A percentile compares a stretch with the other conserved stretches of the same genome.
These are phyloP conservation scores for Laetiporus sulphureus DNA, from an alignment of 1,284 basidiomycete species.

Conservation along the genomic window DNA sequence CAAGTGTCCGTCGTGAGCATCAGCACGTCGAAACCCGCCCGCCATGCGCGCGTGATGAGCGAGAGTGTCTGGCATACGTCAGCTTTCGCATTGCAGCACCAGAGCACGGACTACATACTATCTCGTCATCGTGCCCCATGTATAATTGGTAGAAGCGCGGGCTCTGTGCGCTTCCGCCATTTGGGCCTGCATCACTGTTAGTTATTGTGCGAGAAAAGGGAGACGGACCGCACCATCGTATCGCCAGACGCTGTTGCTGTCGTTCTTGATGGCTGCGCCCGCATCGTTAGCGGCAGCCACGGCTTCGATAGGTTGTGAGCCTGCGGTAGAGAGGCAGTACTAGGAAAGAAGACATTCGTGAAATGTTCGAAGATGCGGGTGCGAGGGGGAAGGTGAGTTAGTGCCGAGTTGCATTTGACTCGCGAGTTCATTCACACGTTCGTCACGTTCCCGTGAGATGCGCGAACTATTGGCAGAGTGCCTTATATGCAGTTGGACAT, in stretches of 20 bases:
- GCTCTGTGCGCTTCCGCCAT: conserved; percentile 32
- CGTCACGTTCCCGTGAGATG: too few relatives aligned
- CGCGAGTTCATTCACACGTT: too few relatives aligned
- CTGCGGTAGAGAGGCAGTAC: conserved; percentile 53
- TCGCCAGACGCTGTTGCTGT: conserved; percentile 31
- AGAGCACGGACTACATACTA: conserved; percentile 24
- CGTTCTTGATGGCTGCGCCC: conserved; percentile 31
- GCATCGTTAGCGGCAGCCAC: conserved; percentile 43
- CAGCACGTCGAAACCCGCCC: conserved; percentile 42
- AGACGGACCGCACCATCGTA: conserved; percentile 20
- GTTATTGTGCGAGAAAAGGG: background rate
- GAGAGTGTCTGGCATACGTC: conserved; percentile 30
- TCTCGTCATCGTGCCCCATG: conserved; percentile 50
- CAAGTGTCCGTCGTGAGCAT: conserved; percentile 56
- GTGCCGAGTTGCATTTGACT: too few relatives aligned
- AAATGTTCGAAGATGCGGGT: too few relatives aligned
- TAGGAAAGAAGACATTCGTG: conserved; percentile 9
- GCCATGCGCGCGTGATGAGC: conserved; percentile 41
- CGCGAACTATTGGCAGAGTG: too few relatives aligned
- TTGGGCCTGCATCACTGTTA: conserved; percentile 21
- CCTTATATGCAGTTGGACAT: too few relatives aligned
- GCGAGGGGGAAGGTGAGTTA: too few relatives aligned
- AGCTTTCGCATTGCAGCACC: background rate
- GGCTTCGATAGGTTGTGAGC: conserved; percentile 45
- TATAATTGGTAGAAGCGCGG: conserved; percentile 58